These are phyloP conservation scores for Lagenidium giganteum DNA, from an alignment of 352 stramenopile genomes.

Conservation along the genomic window DNA sequence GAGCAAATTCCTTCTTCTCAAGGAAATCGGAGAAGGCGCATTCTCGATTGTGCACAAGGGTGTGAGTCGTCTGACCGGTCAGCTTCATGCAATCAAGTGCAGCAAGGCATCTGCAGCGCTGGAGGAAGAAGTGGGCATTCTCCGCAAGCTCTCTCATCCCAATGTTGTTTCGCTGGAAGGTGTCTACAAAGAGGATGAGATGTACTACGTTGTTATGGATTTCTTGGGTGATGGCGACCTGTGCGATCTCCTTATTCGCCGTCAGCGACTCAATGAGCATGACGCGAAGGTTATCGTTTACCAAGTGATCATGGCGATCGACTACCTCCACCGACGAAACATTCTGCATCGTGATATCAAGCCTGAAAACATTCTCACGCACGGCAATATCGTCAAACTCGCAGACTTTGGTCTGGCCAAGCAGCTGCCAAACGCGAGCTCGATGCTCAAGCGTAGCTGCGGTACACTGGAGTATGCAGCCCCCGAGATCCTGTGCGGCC, in stretches of 20 bases:
- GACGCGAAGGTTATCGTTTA: slow-evolving; percentile 39
- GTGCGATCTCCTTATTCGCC: slow-evolving; percentile 51
- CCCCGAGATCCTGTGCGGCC: slow-evolving; percentile 49
- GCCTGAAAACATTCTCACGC: slow-evolving; percentile 62
- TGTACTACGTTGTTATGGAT: slow-evolving; percentile 70
- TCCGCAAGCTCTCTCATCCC: slow-evolving; percentile 40
- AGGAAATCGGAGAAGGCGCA: slow-evolving; percentile 62
- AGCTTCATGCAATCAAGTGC: slow-evolving; percentile 53
- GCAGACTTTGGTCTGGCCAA: slow-evolving; percentile 67
- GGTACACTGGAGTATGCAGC: slow-evolving; percentile 63
- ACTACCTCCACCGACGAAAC: slow-evolving; percentile 43
- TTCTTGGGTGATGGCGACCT: slow-evolving; percentile 57
- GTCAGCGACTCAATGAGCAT: slow-evolving; percentile 33
- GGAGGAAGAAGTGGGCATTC: slow-evolving; percentile 51
- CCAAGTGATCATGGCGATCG: slow-evolving; percentile 41
- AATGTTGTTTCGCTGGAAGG: slow-evolving; percentile 57
- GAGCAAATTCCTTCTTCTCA: slow-evolving; percentile 48
- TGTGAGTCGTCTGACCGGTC: slow-evolving; percentile 44
- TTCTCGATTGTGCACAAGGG: slow-evolving; percentile 69
- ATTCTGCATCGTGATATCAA: slow-evolving; percentile 66
- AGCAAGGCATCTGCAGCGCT: slow-evolving; percentile 44
- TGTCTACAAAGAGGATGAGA: slow-evolving; percentile 43
- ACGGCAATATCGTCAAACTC: slow-evolving; percentile 52
- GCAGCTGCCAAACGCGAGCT: slow-evolving; percentile 25
- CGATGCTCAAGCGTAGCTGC: slow-evolving; percentile 42